Percentiles rank a stretch among this genome's conserved stretches.
Evolutionary conservation across 2,329 filamentous ascomycete species (phyloP).

Genomic region (Balansia obtecta): DNA sequence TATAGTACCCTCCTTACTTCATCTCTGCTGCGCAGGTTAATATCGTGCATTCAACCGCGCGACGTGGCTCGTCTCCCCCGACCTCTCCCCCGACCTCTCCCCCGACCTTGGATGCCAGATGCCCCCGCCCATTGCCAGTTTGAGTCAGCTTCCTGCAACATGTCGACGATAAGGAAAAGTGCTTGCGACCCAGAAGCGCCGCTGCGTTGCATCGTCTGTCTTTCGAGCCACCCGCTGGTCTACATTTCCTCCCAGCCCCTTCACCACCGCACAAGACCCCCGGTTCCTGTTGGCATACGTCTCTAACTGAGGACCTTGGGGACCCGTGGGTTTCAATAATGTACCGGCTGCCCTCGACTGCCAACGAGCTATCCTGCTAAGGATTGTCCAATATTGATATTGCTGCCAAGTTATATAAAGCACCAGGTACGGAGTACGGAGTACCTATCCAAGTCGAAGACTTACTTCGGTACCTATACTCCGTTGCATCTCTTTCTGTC

Average conservation of each 20-base stretch:
- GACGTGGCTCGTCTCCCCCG: constrained; percentile 24
- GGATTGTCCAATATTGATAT: no score
- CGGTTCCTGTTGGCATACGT: neutral
- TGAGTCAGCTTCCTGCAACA: neutral
- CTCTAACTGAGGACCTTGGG: no score
- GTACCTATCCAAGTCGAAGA: no score
- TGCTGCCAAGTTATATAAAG: no score
- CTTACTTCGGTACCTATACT: no score
- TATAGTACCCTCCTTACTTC: neutral
- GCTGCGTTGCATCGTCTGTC: neutral
- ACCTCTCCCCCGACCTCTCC: no score
- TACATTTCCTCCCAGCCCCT: no score
- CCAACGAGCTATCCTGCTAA: no score
- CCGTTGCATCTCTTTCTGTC: no score
- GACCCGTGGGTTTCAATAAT: no score
- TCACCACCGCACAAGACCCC: neutral
- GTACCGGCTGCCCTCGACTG: no score
- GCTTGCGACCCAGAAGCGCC: neutral
- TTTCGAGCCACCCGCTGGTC: neutral
- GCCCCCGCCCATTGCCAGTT: neutral
- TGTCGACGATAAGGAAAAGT: neutral
- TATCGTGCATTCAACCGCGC: constrained; percentile 10
- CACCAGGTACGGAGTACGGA: no score
- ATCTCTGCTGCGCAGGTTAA: neutral
- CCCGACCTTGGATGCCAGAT: neutral